Percentiles rank a stretch among this genome's conserved stretches.
These are phyloP conservation scores for Lactarius quietus DNA, from an alignment of 768 basidiomycete genomes.

Conservation along the genomic window DNA sequence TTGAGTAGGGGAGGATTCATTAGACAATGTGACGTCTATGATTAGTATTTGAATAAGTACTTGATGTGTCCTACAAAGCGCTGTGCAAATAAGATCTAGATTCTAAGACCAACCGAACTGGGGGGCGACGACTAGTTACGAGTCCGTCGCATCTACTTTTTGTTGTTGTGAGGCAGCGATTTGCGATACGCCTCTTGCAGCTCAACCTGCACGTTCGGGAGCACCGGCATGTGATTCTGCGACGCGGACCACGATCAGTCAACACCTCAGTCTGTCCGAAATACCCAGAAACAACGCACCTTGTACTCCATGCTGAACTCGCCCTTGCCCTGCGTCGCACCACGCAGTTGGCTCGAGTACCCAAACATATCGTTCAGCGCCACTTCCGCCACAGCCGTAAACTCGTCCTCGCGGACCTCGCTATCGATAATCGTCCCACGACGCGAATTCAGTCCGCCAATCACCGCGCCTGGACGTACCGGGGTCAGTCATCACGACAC, in stretches of 20 bases:
- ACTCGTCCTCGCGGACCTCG: conserved; percentile 96
- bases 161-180: conserved; percentile 63
- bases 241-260: background rate
- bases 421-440: conserved; percentile 94
- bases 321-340: conserved; percentile 95
- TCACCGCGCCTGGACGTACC: conserved; percentile 65
- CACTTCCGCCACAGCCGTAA: conserved; percentile 87
- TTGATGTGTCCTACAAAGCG: background rate
- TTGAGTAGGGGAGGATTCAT: background rate
- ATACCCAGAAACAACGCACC: conserved; percentile 38
- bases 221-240: conserved; percentile 76
- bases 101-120: background rate
- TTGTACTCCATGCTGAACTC: conserved; percentile 81
- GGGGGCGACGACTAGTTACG: background rate
- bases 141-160: conserved; percentile 50
- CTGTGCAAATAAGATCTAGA: background rate
- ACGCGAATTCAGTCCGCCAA: conserved; percentile 89
- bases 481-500: background rate
- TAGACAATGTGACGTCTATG: background rate
- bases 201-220: conserved; percentile 84
- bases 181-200: conserved; percentile 85
- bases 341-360: conserved; percentile 89
- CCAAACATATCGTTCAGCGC: conserved; percentile 98
- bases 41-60: background rate
- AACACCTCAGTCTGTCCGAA: conserved; percentile 13